Percentiles rank a stretch among this genome's conserved stretches.
These are phyloP conservation scores for Beta macrorhiza DNA, from an alignment of 179 eudicot genomes.

Conservation along the genomic window DNA sequence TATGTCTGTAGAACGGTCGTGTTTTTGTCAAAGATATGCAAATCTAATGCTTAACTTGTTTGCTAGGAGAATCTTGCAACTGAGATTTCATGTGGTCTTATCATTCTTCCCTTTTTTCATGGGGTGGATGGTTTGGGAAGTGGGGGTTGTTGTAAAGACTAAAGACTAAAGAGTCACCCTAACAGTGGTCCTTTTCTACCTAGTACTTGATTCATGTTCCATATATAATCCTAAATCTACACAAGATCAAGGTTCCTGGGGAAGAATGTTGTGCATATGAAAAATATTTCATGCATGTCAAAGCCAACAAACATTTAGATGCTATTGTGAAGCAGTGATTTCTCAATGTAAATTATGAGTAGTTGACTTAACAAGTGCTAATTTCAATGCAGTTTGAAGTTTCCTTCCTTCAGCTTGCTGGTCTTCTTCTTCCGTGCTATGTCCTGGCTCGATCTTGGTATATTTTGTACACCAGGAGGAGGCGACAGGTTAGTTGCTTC, in stretches of 20 bases:
- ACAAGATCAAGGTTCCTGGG: not conserved
- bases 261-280: not conserved
- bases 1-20: not conserved
- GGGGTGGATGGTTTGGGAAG: not conserved
- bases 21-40: not conserved
- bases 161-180: not conserved
- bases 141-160: not conserved
- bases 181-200: not conserved
- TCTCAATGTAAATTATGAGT: not conserved
- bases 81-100: not conserved
- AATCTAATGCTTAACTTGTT: not conserved
- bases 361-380: not conserved
- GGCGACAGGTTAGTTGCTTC: conserved; percentile 54
- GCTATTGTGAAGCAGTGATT: not conserved
- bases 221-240: not conserved
- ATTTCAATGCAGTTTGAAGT: conserved; percentile 56
- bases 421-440: conserved; percentile 79
- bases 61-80: not conserved
- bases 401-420: conserved; percentile 71
- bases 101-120: not conserved
- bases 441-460: conserved; percentile 67
- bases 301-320: not conserved
- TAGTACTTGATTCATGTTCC: too few species aligned
- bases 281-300: not conserved
- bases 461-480: conserved; percentile 56